phyloP scores from a whole-genome alignment of 495 filamentous ascomycete genomes.

The Paragyromitra xinjiangensis region DNA sequence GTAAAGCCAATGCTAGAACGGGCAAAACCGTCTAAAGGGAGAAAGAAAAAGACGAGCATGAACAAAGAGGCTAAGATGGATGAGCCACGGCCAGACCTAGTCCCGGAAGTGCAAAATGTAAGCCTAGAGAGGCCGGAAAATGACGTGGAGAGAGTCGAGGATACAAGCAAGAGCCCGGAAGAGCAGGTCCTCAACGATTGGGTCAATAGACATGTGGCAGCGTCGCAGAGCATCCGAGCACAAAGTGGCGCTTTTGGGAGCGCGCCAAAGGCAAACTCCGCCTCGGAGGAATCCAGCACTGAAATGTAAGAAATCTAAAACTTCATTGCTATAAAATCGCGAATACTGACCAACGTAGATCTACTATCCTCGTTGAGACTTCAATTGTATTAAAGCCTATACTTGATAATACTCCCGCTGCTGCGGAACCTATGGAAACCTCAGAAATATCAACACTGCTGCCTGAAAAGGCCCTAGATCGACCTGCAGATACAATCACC shows the following conservation, averaged over 20 bases:
- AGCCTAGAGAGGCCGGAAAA: not conserved
- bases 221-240: constrained; percentile 28
- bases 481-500: not conserved
- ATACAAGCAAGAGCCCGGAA: not conserved
- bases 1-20: not conserved
- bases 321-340: not conserved
- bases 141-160: not conserved
- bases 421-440: not conserved
- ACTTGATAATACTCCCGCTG: not conserved
- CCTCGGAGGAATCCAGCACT: not conserved
- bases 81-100: not conserved
- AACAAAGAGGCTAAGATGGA: not conserved
- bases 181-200: constrained; percentile 36
- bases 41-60: constrained; percentile 18
- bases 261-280: constrained; percentile 6
- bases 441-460: not conserved
- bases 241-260: not conserved
- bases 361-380: not conserved
- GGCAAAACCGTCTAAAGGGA: constrained; percentile 16
- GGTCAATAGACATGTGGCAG: constrained; percentile 40
- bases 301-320: constrained; percentile 18
- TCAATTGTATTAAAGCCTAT: not conserved
- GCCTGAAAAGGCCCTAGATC: not conserved
- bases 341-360: constrained; percentile 26
- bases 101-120: not conserved